phyloP scores from a whole-genome alignment of 371 early-diverging fungal genomes.

The Lichtheimia corymbifera region DNA sequence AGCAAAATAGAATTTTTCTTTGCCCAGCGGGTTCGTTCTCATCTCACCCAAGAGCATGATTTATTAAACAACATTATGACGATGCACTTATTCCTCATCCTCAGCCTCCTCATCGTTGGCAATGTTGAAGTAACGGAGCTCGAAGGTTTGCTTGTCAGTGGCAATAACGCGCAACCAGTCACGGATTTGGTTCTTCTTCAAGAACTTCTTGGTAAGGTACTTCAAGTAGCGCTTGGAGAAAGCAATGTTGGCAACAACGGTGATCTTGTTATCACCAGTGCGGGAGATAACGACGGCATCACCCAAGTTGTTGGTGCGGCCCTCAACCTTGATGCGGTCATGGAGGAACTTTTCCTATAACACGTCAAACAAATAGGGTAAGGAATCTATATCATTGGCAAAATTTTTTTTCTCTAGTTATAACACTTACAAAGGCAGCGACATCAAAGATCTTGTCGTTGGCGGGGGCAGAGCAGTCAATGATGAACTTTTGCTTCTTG shows the following conservation, averaged over 20 bases:
- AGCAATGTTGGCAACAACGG: slow-evolving; percentile 75
- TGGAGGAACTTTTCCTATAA: slow-evolving; percentile 90
- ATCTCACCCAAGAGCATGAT: slow-evolving; percentile 50
- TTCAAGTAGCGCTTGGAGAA: slow-evolving; percentile 99
- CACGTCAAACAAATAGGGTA: not conserved
- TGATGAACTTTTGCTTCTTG: slow-evolving; percentile 78
- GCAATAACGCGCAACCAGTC: slow-evolving; percentile 98
- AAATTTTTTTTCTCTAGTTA: not conserved
- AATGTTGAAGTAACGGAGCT: slow-evolving; percentile 96
- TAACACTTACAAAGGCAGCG: slow-evolving; percentile 82
- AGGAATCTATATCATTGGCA: not conserved
- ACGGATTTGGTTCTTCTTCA: slow-evolving; percentile 98
- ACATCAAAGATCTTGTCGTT: slow-evolving; percentile 96
- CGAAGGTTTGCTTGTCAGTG: slow-evolving; percentile 88
- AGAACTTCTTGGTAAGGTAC: slow-evolving; percentile 99
- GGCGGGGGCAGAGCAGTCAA: slow-evolving; percentile 94
- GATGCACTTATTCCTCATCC: slow-evolving; percentile 57
- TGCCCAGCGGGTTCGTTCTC: slow-evolving; percentile 66
- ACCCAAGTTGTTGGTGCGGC: slow-evolving; percentile 95
- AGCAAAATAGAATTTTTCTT: slow-evolving; percentile 21
- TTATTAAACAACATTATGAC: slow-evolving; percentile 13
- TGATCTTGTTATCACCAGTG: slow-evolving; percentile 72
- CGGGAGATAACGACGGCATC: slow-evolving; percentile 86
- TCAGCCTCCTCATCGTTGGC: slow-evolving; percentile 84
- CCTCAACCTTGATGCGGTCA: slow-evolving; percentile 97